Conservation (phyloP, 495 filamentous ascomycete genomes). For the Penicillium malachiteum region DNA sequence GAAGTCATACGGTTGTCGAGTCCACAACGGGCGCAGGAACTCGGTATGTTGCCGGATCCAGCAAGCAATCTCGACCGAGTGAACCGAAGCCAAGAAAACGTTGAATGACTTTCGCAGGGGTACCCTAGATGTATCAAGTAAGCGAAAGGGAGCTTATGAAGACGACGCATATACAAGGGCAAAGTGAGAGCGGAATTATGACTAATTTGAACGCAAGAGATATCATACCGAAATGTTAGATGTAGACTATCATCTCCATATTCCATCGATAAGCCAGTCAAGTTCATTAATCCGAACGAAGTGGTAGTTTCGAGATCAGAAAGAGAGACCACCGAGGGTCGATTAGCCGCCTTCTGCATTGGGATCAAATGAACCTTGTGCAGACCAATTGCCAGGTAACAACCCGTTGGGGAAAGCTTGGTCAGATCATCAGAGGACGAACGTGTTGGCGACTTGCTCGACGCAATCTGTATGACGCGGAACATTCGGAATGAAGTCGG, state of each 20-base stretch:
- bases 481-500: slow-evolving; percentile 74
- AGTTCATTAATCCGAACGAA: slow-evolving; percentile 72
- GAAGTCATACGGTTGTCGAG: slow-evolving; percentile 65
- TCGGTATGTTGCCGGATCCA: slow-evolving; percentile 71
- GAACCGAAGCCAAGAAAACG: slow-evolving; percentile 75
- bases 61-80: slow-evolving; percentile 73
- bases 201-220: neutral
- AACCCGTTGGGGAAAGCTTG: slow-evolving; percentile 68
- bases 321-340: slow-evolving; percentile 54
- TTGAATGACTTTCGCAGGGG: slow-evolving; percentile 63
- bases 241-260: slow-evolving; percentile 82
- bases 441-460: slow-evolving; percentile 53
- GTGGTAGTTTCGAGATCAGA: slow-evolving; percentile 46
- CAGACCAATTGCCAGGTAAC: slow-evolving; percentile 81
- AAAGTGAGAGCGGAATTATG: neutral
- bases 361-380: slow-evolving; percentile 82
- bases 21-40: slow-evolving; percentile 81
- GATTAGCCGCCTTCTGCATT: slow-evolving; percentile 59
- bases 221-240: slow-evolving; percentile 70
- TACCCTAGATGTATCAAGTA: slow-evolving; percentile 37
- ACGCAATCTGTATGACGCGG: slow-evolving; percentile 75
- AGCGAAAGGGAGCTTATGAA: neutral
- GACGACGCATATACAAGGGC: neutral
- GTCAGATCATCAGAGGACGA: slow-evolving; percentile 77
- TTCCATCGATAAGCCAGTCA: slow-evolving; percentile 66